A percentile compares a stretch with the other conserved stretches of the same genome.
These are phyloP conservation scores for Hyphopichia burtonii DNA, from an alignment of 1,139 yeast genomes.

Conservation along the genomic window DNA sequence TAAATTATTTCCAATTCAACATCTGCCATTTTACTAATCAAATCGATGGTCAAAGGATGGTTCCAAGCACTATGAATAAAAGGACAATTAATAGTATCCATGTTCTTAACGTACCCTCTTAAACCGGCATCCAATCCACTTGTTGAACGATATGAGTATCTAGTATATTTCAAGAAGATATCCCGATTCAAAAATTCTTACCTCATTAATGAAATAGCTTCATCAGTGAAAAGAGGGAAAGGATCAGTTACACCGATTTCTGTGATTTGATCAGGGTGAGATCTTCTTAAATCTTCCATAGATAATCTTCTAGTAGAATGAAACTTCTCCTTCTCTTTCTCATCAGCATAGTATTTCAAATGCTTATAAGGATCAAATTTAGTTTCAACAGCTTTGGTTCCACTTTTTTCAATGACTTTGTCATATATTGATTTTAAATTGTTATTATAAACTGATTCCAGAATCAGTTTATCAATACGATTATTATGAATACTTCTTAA, in stretches of 20 bases:
- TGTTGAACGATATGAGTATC: slow-evolving; percentile 32
- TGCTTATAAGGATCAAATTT: slow-evolving; percentile 46
- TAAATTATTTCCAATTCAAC: slow-evolving; percentile 49
- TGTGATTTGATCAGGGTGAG: slow-evolving; percentile 39
- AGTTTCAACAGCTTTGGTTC: not conserved
- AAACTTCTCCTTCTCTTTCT: slow-evolving; percentile 24
- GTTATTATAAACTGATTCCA: slow-evolving; percentile 14
- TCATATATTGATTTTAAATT: slow-evolving; percentile 20
- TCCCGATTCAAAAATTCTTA: slow-evolving; percentile 36
- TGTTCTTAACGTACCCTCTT: slow-evolving; percentile 47
- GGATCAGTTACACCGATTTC: slow-evolving; percentile 56
- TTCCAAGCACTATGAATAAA: slow-evolving; percentile 56
- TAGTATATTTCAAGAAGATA: slow-evolving; percentile 28
- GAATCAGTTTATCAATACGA: slow-evolving; percentile 18
- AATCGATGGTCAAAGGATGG: slow-evolving; percentile 51
- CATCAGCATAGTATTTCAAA: slow-evolving; percentile 34
- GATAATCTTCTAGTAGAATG: slow-evolving; percentile 42
- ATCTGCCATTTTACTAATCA: slow-evolving; percentile 53
- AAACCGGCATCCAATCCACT: slow-evolving; percentile 46
- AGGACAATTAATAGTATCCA: slow-evolving; percentile 29
- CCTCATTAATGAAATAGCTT: slow-evolving; percentile 55
- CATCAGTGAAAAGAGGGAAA: slow-evolving; percentile 56
- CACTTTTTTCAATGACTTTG: slow-evolving; percentile 10
- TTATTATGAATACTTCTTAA: slow-evolving; percentile 15
- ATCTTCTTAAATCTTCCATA: slow-evolving; percentile 46